phyloP scores from a whole-genome alignment of 345 rosid species.

The Lepidium aucheri region DNA sequence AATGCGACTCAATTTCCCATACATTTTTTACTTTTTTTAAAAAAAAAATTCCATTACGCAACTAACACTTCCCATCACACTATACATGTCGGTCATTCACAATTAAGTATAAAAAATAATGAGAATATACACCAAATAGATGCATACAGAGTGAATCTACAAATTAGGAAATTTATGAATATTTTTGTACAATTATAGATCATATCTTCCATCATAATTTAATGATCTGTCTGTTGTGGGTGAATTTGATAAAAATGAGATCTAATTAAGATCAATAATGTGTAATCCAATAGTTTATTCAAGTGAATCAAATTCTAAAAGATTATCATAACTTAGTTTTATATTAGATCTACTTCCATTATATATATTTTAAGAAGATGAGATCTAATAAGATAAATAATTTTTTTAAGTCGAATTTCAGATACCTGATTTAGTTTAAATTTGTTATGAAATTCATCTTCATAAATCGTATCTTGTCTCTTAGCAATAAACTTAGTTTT shows the following conservation, averaged over 20 bases:
- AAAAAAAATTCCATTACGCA: conserved; percentile 15
- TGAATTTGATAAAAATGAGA: not conserved
- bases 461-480: no score
- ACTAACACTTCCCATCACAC: not conserved
- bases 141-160: not conserved
- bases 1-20: conserved; percentile 11
- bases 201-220: not conserved
- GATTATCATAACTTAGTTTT: no score
- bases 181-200: not conserved
- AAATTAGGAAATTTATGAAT: not conserved
- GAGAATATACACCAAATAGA: not conserved
- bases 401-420: no score
- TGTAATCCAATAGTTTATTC: not conserved
- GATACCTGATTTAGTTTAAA: no score
- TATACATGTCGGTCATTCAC: conserved; percentile 16
- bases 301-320: no score
- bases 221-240: not conserved
- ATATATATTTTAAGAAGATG: no score
- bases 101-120: not conserved
- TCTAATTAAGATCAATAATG: not conserved
- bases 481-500: no score
- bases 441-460: no score
- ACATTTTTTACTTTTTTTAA: not conserved
- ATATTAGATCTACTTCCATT: no score
- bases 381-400: no score